Conservation (phyloP, 192 early-diverging fungal genomes). For the Rhizoclosmatium sp. region DNA sequence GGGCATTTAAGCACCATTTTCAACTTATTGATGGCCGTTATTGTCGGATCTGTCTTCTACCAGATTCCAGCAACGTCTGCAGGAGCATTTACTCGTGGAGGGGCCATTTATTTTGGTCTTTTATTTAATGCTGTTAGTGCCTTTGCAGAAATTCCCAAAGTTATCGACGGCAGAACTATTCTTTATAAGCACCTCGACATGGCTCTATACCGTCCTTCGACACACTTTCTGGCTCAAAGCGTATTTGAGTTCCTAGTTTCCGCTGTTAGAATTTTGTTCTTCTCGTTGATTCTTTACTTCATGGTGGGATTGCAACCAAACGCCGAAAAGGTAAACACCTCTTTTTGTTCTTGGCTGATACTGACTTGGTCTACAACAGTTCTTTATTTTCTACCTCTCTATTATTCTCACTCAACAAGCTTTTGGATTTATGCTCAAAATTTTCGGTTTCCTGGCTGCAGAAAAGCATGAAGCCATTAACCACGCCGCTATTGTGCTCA, state of each 20-base stretch:
- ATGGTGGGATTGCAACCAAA: slow-evolving; percentile 63
- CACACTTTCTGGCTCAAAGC: slow-evolving; percentile 63
- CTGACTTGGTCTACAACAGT: slow-evolving; percentile 27
- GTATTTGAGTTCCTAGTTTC: slow-evolving; percentile 60
- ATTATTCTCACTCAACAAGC: slow-evolving; percentile 61
- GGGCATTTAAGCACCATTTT: slow-evolving; percentile 47
- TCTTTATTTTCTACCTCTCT: slow-evolving; percentile 63
- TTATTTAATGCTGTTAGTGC: slow-evolving; percentile 75
- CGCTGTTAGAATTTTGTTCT: slow-evolving; percentile 60
- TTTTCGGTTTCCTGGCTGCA: slow-evolving; percentile 60
- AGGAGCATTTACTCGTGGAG: slow-evolving; percentile 83
- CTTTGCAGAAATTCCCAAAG: slow-evolving; percentile 72
- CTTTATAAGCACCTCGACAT: slow-evolving; percentile 81
- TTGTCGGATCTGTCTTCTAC: slow-evolving; percentile 77
- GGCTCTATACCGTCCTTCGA: slow-evolving; percentile 70
- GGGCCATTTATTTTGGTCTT: slow-evolving; percentile 73
- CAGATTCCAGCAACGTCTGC: slow-evolving; percentile 58
- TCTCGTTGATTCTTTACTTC: slow-evolving; percentile 66
- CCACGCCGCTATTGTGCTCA: slow-evolving; percentile 58
- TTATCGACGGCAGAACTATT: slow-evolving; percentile 75
- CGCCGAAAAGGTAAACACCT: slow-evolving; percentile 38
- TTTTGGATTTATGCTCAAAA: slow-evolving; percentile 68
- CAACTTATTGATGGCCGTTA: slow-evolving; percentile 69
- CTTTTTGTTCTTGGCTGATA: not conserved
- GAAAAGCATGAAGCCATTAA: slow-evolving; percentile 63